These are phyloP conservation scores for Artemisia annua DNA, from an alignment of 129 eudicot genomes.

Conservation along the genomic window DNA sequence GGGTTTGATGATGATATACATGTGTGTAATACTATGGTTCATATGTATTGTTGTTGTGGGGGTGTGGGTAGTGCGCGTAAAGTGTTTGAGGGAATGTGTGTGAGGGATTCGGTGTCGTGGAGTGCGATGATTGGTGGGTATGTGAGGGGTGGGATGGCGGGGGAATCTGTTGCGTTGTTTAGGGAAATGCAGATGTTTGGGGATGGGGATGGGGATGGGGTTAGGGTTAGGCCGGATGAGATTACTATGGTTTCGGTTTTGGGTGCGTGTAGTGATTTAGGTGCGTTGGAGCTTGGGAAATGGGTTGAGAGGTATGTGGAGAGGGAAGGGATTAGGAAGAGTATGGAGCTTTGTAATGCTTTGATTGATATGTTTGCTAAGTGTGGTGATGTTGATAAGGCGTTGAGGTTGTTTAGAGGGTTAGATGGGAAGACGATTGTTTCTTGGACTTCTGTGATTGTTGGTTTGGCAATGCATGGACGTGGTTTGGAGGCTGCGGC, in stretches of 20 bases:
- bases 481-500: slow-evolving; percentile 68
- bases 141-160: slow-evolving; percentile 53
- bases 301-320: slow-evolving; percentile 69
- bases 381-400: slow-evolving; percentile 75
- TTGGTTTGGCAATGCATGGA: slow-evolving; percentile 83
- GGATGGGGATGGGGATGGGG: no score
- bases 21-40: slow-evolving; percentile 73
- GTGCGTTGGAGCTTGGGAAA: slow-evolving; percentile 72
- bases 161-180: slow-evolving; percentile 57
- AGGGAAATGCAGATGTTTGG: slow-evolving; percentile 70
- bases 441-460: slow-evolving; percentile 83
- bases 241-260: slow-evolving; percentile 66
- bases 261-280: slow-evolving; percentile 73
- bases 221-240: slow-evolving; percentile 61
- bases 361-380: slow-evolving; percentile 81
- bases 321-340: slow-evolving; percentile 47
- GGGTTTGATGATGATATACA: slow-evolving; percentile 62
- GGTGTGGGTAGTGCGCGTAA: slow-evolving; percentile 45
- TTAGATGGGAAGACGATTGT: slow-evolving; percentile 49
- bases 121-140: slow-evolving; percentile 83
- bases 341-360: slow-evolving; percentile 61
- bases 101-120: slow-evolving; percentile 60
- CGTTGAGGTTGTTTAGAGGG: slow-evolving; percentile 46
- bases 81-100: slow-evolving; percentile 68
- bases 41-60: slow-evolving; percentile 61